Evolutionary conservation across 257 asterid species (phyloP), one percentile per base, ranked within the genome.

Genomic region (Phtheirospermum japonicum): DNA sequence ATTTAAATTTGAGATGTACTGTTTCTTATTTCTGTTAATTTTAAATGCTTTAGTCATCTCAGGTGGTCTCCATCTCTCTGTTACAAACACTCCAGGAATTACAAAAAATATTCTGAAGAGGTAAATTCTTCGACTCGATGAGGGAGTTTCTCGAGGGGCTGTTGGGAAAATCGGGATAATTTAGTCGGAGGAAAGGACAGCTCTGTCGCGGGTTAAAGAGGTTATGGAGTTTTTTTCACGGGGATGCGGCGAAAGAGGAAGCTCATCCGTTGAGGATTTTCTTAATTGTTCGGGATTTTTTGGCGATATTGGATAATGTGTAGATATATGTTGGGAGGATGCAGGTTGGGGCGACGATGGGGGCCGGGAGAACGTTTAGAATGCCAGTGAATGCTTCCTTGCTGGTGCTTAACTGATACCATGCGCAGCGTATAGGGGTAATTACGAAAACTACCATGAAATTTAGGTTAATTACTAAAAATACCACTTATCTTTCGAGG

Each of bases 251-350:
- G 10, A 93, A 85, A 78, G 97, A 89, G 77, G 97, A 80, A 71
- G 99, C 99, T 0, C 99, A 89, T 65, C 99, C 99, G 9, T 80
- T 85, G 59, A 76, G 97, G 66, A 83, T 93, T 13, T 93, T 93
- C 69, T 58, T 93, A 86, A 81, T 93, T 0, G 97, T 93, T 14
- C 74, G 95, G 18, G 99, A 93, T 73, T 93, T 93, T 60, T 94
- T 93, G 31, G 71, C 83, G 17, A 59, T 84, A 54, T 76, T 93
- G 42, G 99, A 84, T 13, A 89, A 81, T 3, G 99, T 89, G 2
- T 93, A 97, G 76, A 89, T 67, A 71, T 96, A 89, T 50, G 97
- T 93, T 0, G 86, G 99, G 63, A 87, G 62, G 58, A 77, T 85
- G 93, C 97, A 85, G 59, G 95, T 75, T 17, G 76, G 75, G 36